Conservation (phyloP, 106 monocot genomes). For the Dactylorhiza incarnata region DNA sequence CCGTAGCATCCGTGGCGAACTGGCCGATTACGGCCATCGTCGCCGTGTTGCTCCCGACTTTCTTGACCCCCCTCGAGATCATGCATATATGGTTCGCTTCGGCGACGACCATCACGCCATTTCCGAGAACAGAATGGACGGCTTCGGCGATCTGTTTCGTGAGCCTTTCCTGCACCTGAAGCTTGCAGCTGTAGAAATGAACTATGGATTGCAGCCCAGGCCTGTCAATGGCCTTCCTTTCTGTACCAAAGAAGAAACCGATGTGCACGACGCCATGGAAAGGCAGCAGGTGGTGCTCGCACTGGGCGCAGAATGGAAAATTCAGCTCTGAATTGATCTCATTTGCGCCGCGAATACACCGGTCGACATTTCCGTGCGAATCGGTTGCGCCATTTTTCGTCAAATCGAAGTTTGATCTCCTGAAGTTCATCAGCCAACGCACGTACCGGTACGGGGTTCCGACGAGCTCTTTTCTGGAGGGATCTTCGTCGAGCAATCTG, state of each 20-base stretch:
- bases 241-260: constrained; percentile 35
- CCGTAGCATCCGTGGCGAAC: constrained; percentile 49
- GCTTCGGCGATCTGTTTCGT: constrained; percentile 88
- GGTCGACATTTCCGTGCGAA: not conserved
- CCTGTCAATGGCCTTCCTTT: constrained; percentile 29
- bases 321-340: constrained; percentile 45
- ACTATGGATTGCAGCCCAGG: constrained; percentile 55
- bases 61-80: constrained; percentile 90
- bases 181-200: constrained; percentile 64
- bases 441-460: constrained; percentile 80
- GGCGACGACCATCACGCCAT: constrained; percentile 81
- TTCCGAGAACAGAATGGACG: constrained; percentile 24
- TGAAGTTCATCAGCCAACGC: constrained; percentile 88
- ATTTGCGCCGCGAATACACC: constrained; percentile 2
- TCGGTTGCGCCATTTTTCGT: constrained; percentile 23
- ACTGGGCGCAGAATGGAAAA: constrained; percentile 80
- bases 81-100: constrained; percentile 94
- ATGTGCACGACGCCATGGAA: constrained; percentile 89
- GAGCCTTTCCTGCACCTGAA: constrained; percentile 93
- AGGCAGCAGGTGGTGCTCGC: constrained; percentile 90
- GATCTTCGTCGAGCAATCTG: constrained; percentile 67
- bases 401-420: constrained; percentile 37
- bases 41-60: constrained; percentile 77
- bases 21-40: constrained; percentile 74
- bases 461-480: constrained; percentile 61